Evolutionary conservation across 2,329 filamentous ascomycete species (phyloP), one percentile per base, ranked within the genome.

Genomic region (Peltaster fructicola): DNA sequence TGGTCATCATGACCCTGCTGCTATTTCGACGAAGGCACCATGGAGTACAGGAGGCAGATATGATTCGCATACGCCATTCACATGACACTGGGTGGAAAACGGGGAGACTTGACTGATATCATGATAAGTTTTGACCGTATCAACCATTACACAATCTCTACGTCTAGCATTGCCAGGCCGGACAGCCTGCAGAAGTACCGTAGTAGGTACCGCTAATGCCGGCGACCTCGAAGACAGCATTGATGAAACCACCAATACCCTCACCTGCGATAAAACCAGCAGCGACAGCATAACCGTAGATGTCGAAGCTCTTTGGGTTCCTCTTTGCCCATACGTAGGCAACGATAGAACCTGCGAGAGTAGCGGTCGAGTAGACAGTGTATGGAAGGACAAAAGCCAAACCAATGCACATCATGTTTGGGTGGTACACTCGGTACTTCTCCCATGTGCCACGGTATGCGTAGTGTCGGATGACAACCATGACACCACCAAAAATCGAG

Each of bases 211-310:
- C 55, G 8, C 44, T 36, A 28, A 56, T 53, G 14, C 52, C 52
- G 1, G 48, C 51, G 25, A 62, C 51, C 36, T 61, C 52, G 40
- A 61, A 53, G 17, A 61, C 43, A 3, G 68, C 67, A 34, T 69
- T 69, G 30, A 73, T 41, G n/a, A 71, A 65, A 34, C 68, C 68
- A 16, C 68, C 68, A 26, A 72, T 60, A 27, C 68, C 68, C 48
- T 73, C 68, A 4, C 68, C 68, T 3, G 68, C 67, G 41, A 72
- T 72, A 33, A 69, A 52, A 22, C 68, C 68, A 15, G 63, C 63
- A 3, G 63, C 67, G 20, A 71, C 51, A 7, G 65, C 65, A 36
- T 68, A 73, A 8, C 61, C 27, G 37, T 65, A 68, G 15, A 65
- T 52, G 30, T 70, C 66, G 44, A 66, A 72, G 22, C 45, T 52